These are phyloP conservation scores for Mortierella hygrophila DNA, from an alignment of 192 early-diverging fungal genomes.

Conservation along the genomic window DNA sequence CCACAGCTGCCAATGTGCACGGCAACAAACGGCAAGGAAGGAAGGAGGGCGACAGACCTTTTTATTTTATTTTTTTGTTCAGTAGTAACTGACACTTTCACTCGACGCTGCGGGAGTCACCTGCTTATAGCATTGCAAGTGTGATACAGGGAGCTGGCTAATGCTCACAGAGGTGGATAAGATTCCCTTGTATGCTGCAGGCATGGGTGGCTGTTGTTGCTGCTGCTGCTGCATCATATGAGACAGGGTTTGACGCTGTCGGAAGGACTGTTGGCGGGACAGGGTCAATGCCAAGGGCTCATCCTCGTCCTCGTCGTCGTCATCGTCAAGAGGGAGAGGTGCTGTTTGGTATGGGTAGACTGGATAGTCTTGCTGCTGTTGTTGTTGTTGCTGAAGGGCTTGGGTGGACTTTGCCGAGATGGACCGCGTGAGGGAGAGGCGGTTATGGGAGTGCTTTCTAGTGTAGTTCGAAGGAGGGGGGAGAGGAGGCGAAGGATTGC, in stretches of 20 bases:
- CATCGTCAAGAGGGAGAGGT: neutral
- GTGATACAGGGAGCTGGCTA: neutral
- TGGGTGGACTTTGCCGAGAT: constrained; percentile 15
- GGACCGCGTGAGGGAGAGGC: constrained; percentile 10
- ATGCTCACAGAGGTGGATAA: neutral
- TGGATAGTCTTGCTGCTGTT: neutral
- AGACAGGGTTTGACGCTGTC: constrained; percentile 3
- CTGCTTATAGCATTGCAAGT: constrained; percentile 2
- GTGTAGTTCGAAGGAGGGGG: neutral
- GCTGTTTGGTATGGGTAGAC: neutral
- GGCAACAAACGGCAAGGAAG: no score
- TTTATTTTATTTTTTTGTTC: neutral
- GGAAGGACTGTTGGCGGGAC: constrained; percentile 25
- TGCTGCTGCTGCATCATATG: neutral
- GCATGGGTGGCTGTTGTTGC: neutral
- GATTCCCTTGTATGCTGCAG: neutral
- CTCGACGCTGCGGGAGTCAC: neutral
- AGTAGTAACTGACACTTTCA: constrained; percentile 31
- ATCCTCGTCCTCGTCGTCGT: constrained; percentile 29
- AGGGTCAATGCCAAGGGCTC: constrained; percentile 35
- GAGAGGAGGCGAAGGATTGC: neutral
- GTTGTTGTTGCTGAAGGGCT: neutral
- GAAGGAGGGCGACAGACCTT: no score
- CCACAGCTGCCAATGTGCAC: no score
- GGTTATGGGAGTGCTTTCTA: neutral